A percentile compares a stretch with the other conserved stretches of the same genome.
These are phyloP conservation scores for Dactylellina sp. DNA, from an alignment of 2,329 filamentous ascomycete species.

Conservation along the genomic window DNA sequence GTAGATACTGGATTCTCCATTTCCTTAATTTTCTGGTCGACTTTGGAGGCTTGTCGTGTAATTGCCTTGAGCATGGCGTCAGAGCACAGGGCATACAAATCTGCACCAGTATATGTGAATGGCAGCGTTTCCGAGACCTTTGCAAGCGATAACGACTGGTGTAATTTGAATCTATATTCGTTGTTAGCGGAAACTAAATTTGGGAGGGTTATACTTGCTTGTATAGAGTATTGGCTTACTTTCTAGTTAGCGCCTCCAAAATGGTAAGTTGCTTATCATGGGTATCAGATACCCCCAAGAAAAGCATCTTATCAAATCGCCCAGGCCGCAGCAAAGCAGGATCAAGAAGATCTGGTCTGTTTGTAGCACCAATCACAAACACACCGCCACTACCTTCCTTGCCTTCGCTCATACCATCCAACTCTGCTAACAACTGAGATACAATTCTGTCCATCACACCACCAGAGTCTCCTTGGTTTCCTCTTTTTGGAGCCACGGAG, in stretches of 20 bases:
- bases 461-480: slow-evolving; percentile 95
- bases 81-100: slow-evolving; percentile 96
- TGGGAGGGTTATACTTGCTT: slow-evolving; percentile 14
- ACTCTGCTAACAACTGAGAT: slow-evolving; percentile 89
- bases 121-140: slow-evolving; percentile 81
- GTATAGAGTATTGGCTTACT: slow-evolving; percentile 70
- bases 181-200: neutral
- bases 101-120: slow-evolving; percentile 96
- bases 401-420: slow-evolving; percentile 97
- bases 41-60: slow-evolving; percentile 83
- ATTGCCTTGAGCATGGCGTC: slow-evolving; percentile 99
- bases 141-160: slow-evolving; percentile 80
- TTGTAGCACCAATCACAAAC: slow-evolving; percentile 96
- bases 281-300: slow-evolving; percentile 93
- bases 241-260: slow-evolving; percentile 90
- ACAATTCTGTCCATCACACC: slow-evolving; percentile 99
- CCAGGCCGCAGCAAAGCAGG: slow-evolving; percentile 88
- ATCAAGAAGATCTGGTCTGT: slow-evolving; percentile 91
- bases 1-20: slow-evolving; percentile 73
- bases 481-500: slow-evolving; percentile 93
- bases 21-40: slow-evolving; percentile 82
- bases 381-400: slow-evolving; percentile 84
- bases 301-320: slow-evolving; percentile 98
- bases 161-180: slow-evolving; percentile 78
- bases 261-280: slow-evolving; percentile 97